Conservation (phyloP, 352 stramenopile species). For the Globisporangium polare region DNA sequence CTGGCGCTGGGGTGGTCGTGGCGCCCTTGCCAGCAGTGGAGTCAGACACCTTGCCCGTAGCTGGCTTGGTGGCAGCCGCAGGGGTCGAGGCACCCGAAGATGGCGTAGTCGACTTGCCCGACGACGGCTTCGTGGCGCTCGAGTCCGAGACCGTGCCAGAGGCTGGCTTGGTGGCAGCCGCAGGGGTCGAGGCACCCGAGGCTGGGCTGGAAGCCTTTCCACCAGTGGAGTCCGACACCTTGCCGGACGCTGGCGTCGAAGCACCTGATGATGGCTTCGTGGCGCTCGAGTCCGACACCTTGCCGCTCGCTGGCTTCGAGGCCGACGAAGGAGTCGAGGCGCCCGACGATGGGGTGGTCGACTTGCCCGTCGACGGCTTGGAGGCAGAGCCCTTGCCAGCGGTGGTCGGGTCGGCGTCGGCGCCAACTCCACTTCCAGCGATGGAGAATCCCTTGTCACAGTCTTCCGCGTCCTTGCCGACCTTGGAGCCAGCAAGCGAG, state of each 20-base stretch:
- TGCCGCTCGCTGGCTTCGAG: background rate
- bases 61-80: constrained; percentile 6
- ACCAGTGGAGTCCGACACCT: constrained; percentile 5
- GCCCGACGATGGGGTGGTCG: constrained; percentile 3
- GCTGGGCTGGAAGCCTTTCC: constrained; percentile 6
- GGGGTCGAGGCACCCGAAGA: constrained; percentile 1
- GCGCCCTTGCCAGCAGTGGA: constrained; percentile 12
- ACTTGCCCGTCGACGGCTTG: background rate
- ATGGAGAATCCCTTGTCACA: constrained; percentile 14
- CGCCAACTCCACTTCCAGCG: constrained; percentile 11
- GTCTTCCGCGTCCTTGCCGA: constrained; percentile 9
- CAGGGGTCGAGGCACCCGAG: background rate
- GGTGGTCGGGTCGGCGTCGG: constrained; percentile 9
- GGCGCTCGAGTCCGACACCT: background rate
- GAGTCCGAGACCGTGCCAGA: background rate
- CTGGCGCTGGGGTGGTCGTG: background rate
- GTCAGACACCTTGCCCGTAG: constrained; percentile 4
- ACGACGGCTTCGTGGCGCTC: background rate
- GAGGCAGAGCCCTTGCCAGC: constrained; percentile 5
- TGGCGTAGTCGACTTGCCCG: background rate
- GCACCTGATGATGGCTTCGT: background rate
- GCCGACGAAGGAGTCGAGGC: background rate
- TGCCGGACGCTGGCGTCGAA: constrained; percentile 8
- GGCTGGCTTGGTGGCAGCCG: background rate
- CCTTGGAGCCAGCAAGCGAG: constrained; percentile 8